Evolutionary conservation across 192 early-diverging fungal species (phyloP).

Genomic region (Backusella sp.): DNA sequence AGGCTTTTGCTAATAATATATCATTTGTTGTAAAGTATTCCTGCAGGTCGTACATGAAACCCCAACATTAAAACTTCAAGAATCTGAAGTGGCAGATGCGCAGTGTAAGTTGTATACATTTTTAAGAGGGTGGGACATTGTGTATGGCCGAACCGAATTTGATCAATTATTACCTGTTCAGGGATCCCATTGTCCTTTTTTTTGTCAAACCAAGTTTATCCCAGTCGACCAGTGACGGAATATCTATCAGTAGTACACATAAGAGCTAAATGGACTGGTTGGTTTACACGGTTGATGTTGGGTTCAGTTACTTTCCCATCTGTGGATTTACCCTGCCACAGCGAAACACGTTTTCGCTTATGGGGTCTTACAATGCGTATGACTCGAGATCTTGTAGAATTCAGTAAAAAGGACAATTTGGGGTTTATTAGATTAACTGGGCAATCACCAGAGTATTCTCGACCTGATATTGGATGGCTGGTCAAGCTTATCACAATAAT

Average conservation of each 20-base stretch:
- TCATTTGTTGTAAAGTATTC: constrained; percentile 12
- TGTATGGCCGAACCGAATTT: neutral
- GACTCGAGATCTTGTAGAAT: constrained; percentile 23
- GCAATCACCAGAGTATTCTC: constrained; percentile 13
- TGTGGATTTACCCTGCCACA: constrained; percentile 23
- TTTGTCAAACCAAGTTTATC: constrained; percentile 9
- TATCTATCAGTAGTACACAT: constrained; percentile 5
- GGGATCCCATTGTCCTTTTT: constrained; percentile 36
- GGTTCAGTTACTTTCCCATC: constrained; percentile 31
- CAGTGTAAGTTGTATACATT: constrained; percentile 21
- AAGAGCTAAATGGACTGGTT: neutral
- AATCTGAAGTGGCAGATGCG: constrained; percentile 29
- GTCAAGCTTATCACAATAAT: neutral
- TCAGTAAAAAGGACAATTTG: constrained; percentile 2
- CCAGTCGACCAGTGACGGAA: constrained; percentile 10
- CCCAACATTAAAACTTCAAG: constrained; percentile 20
- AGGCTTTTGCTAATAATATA: neutral
- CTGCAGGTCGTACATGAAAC: constrained; percentile 31
- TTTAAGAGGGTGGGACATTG: neutral
- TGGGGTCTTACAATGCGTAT: constrained; percentile 36
- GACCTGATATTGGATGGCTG: constrained; percentile 20
- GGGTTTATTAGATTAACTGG: constrained; percentile 8
- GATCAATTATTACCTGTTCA: neutral
- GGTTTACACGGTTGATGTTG: constrained; percentile 15
- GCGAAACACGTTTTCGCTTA: constrained; percentile 12